Conservation (phyloP, 345 rosid species). For the Sisymbrium altissimum region DNA sequence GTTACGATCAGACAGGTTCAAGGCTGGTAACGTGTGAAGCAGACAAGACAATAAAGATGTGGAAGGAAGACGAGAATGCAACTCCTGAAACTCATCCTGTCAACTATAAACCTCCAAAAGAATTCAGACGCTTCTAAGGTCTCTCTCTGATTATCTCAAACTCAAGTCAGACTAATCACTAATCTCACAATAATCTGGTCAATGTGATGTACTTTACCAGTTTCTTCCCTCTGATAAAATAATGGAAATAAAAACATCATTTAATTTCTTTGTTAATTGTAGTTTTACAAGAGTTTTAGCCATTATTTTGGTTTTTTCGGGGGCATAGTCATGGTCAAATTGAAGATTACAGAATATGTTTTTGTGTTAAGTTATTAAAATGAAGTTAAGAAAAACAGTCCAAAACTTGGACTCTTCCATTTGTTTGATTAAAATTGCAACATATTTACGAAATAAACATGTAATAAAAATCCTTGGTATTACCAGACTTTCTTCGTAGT, state of each 20-base stretch:
- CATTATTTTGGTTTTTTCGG: no score
- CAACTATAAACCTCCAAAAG: constrained; percentile 83
- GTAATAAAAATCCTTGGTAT: no score
- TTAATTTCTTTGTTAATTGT: neutral
- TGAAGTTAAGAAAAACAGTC: no score
- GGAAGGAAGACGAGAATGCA: constrained; percentile 89
- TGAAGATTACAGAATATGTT: no score
- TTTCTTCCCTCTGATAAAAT: neutral
- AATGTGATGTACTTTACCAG: neutral
- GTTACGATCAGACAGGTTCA: constrained; percentile 72
- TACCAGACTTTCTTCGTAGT: no score
- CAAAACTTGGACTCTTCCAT: no score
- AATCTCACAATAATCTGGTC: neutral
- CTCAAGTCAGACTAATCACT: neutral
- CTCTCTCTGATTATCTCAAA: neutral
- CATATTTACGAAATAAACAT: no score
- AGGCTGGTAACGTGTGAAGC: constrained; percentile 75
- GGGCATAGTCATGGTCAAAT: neutral
- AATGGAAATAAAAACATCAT: neutral
- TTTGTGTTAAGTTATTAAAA: no score
- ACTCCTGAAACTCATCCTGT: constrained; percentile 90
- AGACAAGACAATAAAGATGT: constrained; percentile 91
- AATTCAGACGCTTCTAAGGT: constrained; percentile 61
- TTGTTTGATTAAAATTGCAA: no score
- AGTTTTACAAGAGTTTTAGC: neutral